phyloP scores from a whole-genome alignment of 2,329 filamentous ascomycete species.

The Raffaelea arxii region DNA sequence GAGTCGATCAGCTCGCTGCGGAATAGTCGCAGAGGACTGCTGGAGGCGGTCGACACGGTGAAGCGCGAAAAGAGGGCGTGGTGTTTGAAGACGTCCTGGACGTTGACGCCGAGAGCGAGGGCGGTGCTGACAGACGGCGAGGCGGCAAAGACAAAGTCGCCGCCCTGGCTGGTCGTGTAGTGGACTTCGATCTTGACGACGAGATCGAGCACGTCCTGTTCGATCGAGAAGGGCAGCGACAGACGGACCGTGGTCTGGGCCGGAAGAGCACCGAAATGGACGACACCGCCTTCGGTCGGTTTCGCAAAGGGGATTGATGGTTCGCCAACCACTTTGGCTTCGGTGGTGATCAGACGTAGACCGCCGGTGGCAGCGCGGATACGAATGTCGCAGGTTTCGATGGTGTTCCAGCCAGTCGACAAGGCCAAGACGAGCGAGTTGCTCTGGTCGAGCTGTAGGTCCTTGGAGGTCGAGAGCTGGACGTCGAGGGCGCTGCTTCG shows the following conservation, averaged over 20 bases:
- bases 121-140: constrained; percentile 58
- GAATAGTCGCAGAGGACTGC: constrained; percentile 65
- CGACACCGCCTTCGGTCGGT: constrained; percentile 42
- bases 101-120: constrained; percentile 84
- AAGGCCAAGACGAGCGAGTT: constrained; percentile 69
- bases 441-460: constrained; percentile 70
- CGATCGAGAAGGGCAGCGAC: constrained; percentile 71
- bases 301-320: constrained; percentile 28
- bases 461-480: constrained; percentile 53
- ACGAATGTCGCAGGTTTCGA: constrained; percentile 48
- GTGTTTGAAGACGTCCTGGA: constrained; percentile 91
- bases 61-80: constrained; percentile 77
- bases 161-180: constrained; percentile 55
- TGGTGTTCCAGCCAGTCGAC: constrained; percentile 63
- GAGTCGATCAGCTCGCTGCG: constrained; percentile 62
- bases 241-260: constrained; percentile 43
- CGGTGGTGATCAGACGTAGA: constrained; percentile 51
- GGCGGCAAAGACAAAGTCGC: constrained; percentile 54
- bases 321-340: constrained; percentile 38
- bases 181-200: constrained; percentile 65
- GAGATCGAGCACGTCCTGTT: constrained; percentile 63
- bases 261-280: constrained; percentile 38
- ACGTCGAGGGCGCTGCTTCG: constrained; percentile 59
- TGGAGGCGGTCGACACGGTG: constrained; percentile 72
- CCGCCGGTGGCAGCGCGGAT: constrained; percentile 57